Evolutionary conservation across 1,139 yeast genomes (phyloP), one percentile per base, ranked within the genome.

Genomic region (Sugiyamaella novakii): DNA sequence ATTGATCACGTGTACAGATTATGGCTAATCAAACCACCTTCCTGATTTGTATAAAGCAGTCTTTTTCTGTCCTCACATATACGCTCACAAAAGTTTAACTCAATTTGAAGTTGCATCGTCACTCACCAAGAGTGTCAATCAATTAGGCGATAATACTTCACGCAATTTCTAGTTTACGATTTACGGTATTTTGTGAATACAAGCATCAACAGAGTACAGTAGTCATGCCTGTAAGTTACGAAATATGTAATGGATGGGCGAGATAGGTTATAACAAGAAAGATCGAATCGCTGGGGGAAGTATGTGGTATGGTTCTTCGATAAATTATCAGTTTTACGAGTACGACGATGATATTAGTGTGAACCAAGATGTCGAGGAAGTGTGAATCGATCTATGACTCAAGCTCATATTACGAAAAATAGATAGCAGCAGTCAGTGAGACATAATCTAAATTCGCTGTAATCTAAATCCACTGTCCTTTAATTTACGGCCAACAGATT

Each of bases 181-280:
- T 14, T 18, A 42, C 38, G 43, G 44, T 47, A 46, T 36, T 36
- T 42, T 47, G 51, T 36, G 41, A 34, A 42, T 42, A 22, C 41
- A 28, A 29, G 22, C 47, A 43, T 43, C 41, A 25, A 35, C 42
- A 43, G 35, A 43, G 14, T 33, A 42, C 39, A 33, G 46, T 42
- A 42, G 46, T 10, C 46, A 43, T 43, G 47, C 47, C 47, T 28
- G 47, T 43, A 43, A 43, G 47, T 43, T 27, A 18, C 21, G 2
- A 12, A 36, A 35, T 22, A n/a, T n/a, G n/a, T n/a, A n/a, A n/a
- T n/a, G n/a, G 29, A 18, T 17, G 10, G 21, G 12, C 24, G 43
- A 19, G 18, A 25, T 12, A 14, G 24, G 11, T 2, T 25, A 8
- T 11, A 17, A 22, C n/a, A 15, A 18, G 12, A 14, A 27, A 11